Evolutionary conservation across 768 basidiomycete genomes (phyloP).

Genomic region (Xanthoconium stramineum): DNA sequence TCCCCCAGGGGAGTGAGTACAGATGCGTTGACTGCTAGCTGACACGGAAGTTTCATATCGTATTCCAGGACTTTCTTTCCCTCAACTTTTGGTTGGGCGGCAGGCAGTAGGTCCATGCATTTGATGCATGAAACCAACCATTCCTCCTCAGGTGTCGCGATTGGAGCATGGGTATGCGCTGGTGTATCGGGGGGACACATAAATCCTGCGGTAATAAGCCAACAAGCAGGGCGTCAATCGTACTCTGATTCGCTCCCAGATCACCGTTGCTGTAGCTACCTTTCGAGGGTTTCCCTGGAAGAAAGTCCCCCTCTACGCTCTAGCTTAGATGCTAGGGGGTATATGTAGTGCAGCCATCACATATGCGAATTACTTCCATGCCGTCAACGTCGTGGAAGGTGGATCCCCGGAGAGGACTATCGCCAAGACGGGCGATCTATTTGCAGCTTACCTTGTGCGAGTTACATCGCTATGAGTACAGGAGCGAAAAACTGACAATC

Average conservation of each 20-base stretch:
- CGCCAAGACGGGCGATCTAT: constrained; percentile 47
- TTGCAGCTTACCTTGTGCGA: constrained; percentile 55
- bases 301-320: constrained; percentile 67
- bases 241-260: constrained; percentile 28
- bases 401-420: constrained; percentile 47
- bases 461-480: not conserved
- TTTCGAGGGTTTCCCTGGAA: constrained; percentile 73
- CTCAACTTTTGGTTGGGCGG: constrained; percentile 24
- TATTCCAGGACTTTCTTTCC: constrained; percentile 15
- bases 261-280: constrained; percentile 61
- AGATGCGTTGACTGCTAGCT: not conserved
- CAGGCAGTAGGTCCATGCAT: not conserved
- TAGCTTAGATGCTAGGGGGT: constrained; percentile 56
- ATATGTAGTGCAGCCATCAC: constrained; percentile 49
- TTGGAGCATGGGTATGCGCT: constrained; percentile 63
- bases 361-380: constrained; percentile 61
- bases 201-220: constrained; percentile 53
- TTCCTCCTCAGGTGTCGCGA: constrained; percentile 39
- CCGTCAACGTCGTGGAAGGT: constrained; percentile 58
- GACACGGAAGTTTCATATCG: not conserved
- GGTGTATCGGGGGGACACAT: constrained; percentile 70
- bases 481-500: not conserved
- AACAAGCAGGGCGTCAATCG: not conserved
- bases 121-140: not conserved
- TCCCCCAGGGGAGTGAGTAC: constrained; percentile 49